Percentiles rank a stretch among this genome's conserved stretches.
Conservation (phyloP, 441 rosid species). For the Viola pubescens region DNA sequence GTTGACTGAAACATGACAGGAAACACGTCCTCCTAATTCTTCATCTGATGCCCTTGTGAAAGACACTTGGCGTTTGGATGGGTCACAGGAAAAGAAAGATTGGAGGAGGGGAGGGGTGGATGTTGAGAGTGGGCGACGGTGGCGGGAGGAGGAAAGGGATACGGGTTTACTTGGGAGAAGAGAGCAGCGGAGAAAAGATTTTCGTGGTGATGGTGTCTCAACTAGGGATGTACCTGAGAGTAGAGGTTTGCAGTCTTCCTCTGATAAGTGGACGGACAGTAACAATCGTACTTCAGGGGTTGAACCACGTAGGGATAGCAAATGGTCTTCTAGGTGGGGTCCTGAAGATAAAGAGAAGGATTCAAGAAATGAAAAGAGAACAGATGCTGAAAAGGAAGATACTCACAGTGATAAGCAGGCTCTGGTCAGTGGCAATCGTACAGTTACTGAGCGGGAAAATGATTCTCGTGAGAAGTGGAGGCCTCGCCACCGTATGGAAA, state of each 20-base stretch:
- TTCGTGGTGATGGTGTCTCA: slow-evolving; percentile 48
- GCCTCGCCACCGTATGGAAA: slow-evolving; percentile 56
- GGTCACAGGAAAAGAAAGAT: slow-evolving; percentile 72
- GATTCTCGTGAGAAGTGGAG: slow-evolving; percentile 98
- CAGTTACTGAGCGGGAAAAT: slow-evolving; percentile 55
- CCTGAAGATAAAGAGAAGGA: slow-evolving; percentile 95
- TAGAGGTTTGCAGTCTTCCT: slow-evolving; percentile 39
- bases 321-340: slow-evolving; percentile 99
- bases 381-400: slow-evolving; percentile 60
- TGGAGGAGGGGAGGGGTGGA: slow-evolving; percentile 62
- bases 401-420: slow-evolving; percentile 42
- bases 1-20: slow-evolving; percentile 36
- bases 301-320: slow-evolving; percentile 69
- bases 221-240: slow-evolving; percentile 46
- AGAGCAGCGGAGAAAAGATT: slow-evolving; percentile 72
- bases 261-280: slow-evolving; percentile 68
- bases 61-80: slow-evolving; percentile 84
- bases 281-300: slow-evolving; percentile 35
- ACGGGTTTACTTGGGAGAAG: slow-evolving; percentile 78
- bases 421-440: slow-evolving; percentile 33
- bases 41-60: slow-evolving; percentile 50
- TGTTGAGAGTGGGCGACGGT: slow-evolving; percentile 55
- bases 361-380: slow-evolving; percentile 54
- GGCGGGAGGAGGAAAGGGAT: slow-evolving; percentile 99
- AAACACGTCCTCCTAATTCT: slow-evolving; percentile 50